Evolutionary conservation across 2,329 filamentous ascomycete species (phyloP).

Genomic region (Teratosphaeria nubilosa): DNA sequence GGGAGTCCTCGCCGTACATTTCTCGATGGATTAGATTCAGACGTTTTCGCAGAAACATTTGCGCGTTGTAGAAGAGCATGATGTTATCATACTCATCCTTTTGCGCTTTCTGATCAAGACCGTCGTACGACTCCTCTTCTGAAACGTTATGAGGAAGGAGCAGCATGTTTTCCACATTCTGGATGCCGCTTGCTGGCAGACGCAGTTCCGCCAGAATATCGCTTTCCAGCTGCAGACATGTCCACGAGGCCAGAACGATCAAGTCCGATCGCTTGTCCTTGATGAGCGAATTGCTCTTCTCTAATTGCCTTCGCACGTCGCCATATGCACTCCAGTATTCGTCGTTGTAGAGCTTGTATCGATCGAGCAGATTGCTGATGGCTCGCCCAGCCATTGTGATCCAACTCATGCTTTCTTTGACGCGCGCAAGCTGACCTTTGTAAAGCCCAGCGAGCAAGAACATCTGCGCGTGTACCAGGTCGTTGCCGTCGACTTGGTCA

Average conservation of each 20-base stretch:
- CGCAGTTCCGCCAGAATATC: constrained; percentile 81
- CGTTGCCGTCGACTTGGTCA: constrained; percentile 66
- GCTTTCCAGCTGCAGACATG: constrained; percentile 85
- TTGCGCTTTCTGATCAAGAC: constrained; percentile 9
- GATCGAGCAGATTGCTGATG: constrained; percentile 63
- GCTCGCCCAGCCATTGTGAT: constrained; percentile 51
- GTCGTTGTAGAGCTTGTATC: constrained; percentile 42
- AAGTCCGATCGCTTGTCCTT: constrained; percentile 29
- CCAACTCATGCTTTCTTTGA: constrained; percentile 74
- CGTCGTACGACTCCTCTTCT: constrained; percentile 19
- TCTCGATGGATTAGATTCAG: constrained; percentile 47
- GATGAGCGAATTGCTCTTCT: constrained; percentile 17
- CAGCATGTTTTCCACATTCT: constrained; percentile 49
- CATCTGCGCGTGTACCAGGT: constrained; percentile 74
- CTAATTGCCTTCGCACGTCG: constrained; percentile 24
- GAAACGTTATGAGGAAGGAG: constrained; percentile 53
- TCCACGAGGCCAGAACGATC: constrained; percentile 69
- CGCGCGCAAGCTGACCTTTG: constrained; percentile 74
- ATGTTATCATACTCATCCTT: constrained; percentile 19
- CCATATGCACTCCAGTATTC: constrained; percentile 25
- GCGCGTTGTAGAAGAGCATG: constrained; percentile 51
- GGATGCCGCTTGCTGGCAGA: constrained; percentile 51
- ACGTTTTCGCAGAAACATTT: constrained; percentile 49
- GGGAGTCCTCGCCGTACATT: constrained; percentile 36
- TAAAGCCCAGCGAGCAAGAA: constrained; percentile 79